A percentile compares a stretch with the other conserved stretches of the same genome.
These are phyloP conservation scores for Alopecurus myosuroides DNA, from an alignment of 176 grass and related monocot genomes.

Conservation along the genomic window DNA sequence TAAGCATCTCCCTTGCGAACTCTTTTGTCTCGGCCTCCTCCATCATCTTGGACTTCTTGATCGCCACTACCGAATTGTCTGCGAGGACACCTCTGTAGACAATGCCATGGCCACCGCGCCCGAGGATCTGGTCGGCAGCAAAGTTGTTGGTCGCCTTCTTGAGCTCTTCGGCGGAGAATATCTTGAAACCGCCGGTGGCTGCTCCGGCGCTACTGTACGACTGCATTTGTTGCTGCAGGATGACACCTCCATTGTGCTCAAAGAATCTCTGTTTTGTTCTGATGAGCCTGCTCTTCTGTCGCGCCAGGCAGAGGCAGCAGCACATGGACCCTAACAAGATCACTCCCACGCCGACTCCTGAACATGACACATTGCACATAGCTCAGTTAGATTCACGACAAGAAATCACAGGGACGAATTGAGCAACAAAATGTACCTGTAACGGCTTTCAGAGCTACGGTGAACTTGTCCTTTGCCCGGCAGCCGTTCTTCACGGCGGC, in stretches of 20 bases:
- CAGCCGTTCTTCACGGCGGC: constrained; percentile 20
- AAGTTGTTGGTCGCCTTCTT: constrained; percentile 53
- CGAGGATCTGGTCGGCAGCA: too few relatives aligned
- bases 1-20: constrained; percentile 44
- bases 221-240: constrained; percentile 42
- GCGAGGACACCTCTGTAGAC: too few relatives aligned
- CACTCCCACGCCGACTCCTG: constrained; percentile 36
- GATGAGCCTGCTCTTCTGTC: constrained; percentile 44
- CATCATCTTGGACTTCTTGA: too few relatives aligned
- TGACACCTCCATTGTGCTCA: constrained; percentile 56
- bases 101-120: too few relatives aligned
- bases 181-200: constrained; percentile 19
- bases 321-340: constrained; percentile 23
- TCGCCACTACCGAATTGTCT: too few relatives aligned
- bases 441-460: constrained; percentile 42
- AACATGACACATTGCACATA: not conserved
- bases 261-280: constrained; percentile 50
- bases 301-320: constrained; percentile 26
- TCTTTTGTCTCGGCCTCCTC: constrained; percentile 23
- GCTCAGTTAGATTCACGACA: not conserved
- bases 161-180: constrained; percentile 41
- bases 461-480: constrained; percentile 38
- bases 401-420: not conserved
- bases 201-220: not conserved
- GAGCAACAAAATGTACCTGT: constrained; percentile 24